A percentile compares a stretch with the other conserved stretches of the same genome.
phyloP scores from a whole-genome alignment of 2,329 filamentous ascomycete species.

The Boeremia exigua region DNA sequence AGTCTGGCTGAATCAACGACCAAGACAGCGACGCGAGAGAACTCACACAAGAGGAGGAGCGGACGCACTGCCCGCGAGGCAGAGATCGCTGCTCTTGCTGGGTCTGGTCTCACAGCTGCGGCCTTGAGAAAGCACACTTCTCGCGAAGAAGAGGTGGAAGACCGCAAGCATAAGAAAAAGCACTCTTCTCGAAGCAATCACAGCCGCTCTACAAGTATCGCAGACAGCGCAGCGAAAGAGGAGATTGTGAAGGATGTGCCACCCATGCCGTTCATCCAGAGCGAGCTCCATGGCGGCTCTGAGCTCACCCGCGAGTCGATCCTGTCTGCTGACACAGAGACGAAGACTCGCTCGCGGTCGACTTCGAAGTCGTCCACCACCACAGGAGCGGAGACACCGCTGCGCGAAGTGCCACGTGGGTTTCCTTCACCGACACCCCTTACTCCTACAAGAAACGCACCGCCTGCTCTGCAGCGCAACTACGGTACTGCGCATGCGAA shows the following conservation, averaged over 20 bases:
- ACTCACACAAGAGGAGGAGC: constrained; percentile 60
- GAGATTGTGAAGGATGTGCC: constrained; percentile 62
- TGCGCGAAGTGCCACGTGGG: constrained; percentile 69
- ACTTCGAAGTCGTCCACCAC: constrained; percentile 62
- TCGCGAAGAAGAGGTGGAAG: constrained; percentile 56
- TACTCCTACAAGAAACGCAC: constrained; percentile 68
- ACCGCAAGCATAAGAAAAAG: constrained; percentile 53
- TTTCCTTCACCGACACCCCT: constrained; percentile 63
- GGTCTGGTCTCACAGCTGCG: constrained; percentile 65
- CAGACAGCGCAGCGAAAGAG: constrained; percentile 62
- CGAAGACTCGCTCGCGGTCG: constrained; percentile 64
- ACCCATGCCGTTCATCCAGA: constrained; percentile 82
- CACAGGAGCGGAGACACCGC: constrained; percentile 56
- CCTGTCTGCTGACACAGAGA: constrained; percentile 77
- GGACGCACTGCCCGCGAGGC: constrained; percentile 60
- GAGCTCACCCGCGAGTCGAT: constrained; percentile 89
- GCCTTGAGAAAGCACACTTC: constrained; percentile 70
- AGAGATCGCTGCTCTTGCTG: constrained; percentile 60
- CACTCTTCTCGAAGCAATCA: constrained; percentile 58
- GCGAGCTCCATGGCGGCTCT: constrained; percentile 81
- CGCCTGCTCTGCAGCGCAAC: constrained; percentile 60
- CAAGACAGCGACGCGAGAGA: constrained; percentile 50
- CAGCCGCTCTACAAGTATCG: constrained; percentile 59
- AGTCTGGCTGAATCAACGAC: constrained; percentile 42
- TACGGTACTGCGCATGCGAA: constrained; percentile 72